A percentile compares a stretch with the other conserved stretches of the same genome.
Conservation (phyloP, 2,329 filamentous ascomycete genomes). For the Monosporascus sp. region DNA sequence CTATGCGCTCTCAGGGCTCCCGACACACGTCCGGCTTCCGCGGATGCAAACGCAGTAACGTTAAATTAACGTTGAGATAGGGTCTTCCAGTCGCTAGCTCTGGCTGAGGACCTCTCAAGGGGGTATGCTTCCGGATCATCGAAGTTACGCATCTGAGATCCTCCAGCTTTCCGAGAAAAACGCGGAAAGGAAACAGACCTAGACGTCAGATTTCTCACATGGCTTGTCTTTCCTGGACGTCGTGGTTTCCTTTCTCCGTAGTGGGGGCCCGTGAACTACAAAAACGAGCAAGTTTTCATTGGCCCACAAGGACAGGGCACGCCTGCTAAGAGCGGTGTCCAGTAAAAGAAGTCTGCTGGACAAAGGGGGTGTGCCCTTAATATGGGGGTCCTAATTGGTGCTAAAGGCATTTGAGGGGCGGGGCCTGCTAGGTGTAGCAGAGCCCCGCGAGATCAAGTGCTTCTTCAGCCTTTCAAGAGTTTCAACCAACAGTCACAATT, state of each 20-base stretch:
- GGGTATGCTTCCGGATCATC: neutral
- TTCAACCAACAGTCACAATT: neutral
- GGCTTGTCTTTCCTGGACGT: slow-evolving; percentile 5
- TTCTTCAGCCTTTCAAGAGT: neutral
- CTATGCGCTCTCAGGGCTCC: neutral
- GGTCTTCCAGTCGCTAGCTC: neutral
- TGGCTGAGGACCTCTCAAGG: neutral
- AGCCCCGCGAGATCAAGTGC: neutral
- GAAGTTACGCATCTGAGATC: neutral
- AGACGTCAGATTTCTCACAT: slow-evolving; percentile 4
- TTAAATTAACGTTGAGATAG: too few relatives aligned
- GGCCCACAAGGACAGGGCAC: slow-evolving; percentile 20
- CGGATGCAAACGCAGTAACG: neutral
- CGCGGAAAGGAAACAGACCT: neutral
- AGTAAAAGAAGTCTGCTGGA: neutral
- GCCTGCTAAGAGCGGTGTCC: neutral
- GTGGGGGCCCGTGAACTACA: slow-evolving; percentile 16
- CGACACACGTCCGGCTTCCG: neutral
- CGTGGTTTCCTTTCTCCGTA: slow-evolving; percentile 11
- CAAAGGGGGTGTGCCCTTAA: neutral
- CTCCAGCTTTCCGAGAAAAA: neutral
- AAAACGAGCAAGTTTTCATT: slow-evolving; percentile 44
- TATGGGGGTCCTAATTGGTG: neutral
- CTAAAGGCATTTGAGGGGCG: neutral
- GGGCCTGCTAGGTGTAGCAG: neutral